These are phyloP conservation scores for Tulasnella sp. DNA, from an alignment of 768 basidiomycete species.

Conservation along the genomic window DNA sequence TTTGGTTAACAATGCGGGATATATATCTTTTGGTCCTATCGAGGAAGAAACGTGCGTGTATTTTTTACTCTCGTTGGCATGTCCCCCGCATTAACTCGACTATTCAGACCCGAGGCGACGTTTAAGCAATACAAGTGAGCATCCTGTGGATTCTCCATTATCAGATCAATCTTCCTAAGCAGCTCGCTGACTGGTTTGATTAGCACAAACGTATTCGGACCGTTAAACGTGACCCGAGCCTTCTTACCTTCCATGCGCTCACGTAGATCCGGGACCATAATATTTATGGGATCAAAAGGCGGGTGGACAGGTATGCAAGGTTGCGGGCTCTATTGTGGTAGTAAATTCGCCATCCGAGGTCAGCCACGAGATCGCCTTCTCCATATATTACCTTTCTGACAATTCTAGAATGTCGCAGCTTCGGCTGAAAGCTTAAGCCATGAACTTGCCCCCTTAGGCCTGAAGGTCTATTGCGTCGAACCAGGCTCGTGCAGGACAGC, in stretches of 20 bases:
- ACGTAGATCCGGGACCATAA: slow-evolving; percentile 33
- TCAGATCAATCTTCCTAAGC: background rate
- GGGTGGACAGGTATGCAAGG: slow-evolving; percentile 14
- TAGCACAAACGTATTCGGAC: slow-evolving; percentile 38
- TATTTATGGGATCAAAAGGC: slow-evolving; percentile 35
- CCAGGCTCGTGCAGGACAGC: slow-evolving; percentile 24
- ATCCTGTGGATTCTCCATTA: background rate
- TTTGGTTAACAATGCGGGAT: slow-evolving; percentile 40
- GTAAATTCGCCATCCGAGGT: too few species aligned
- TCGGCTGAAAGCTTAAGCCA: too few species aligned
- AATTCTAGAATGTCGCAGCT: too few species aligned
- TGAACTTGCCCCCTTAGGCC: slow-evolving; percentile 22
- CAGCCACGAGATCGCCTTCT: too few species aligned
- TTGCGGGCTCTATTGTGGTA: too few species aligned
- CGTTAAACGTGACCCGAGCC: slow-evolving; percentile 33
- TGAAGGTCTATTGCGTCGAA: slow-evolving; percentile 15
- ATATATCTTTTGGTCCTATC: slow-evolving; percentile 24
- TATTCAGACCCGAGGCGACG: slow-evolving; percentile 25
- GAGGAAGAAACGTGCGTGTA: slow-evolving; percentile 25
- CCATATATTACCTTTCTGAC: too few species aligned
- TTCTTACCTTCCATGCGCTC: slow-evolving; percentile 41
- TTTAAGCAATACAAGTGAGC: slow-evolving; percentile 25
- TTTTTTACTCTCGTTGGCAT: background rate
- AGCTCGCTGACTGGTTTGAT: background rate
- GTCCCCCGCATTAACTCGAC: background rate